Evolutionary conservation across 768 basidiomycete genomes (phyloP).

Genomic region (Boletus reticulatus): DNA sequence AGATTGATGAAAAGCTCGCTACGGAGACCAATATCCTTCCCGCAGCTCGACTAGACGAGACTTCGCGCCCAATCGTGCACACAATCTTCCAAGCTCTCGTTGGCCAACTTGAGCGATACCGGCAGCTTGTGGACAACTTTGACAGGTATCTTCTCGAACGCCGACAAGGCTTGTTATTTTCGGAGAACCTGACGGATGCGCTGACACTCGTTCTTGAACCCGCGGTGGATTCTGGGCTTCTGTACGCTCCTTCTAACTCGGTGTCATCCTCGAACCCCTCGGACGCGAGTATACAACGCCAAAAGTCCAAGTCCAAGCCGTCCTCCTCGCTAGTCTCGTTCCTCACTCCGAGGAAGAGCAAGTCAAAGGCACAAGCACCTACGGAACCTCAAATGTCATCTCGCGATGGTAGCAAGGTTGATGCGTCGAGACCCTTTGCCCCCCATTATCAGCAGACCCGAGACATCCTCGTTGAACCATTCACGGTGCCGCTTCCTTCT

Average conservation of each 20-base stretch:
- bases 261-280: constrained; percentile 27
- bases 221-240: constrained; percentile 40
- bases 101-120: constrained; percentile 78
- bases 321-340: constrained; percentile 73
- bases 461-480: constrained; percentile 68
- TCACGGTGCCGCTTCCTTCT: constrained; percentile 54
- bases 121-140: constrained; percentile 70
- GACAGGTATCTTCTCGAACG: constrained; percentile 84
- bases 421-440: constrained; percentile 75
- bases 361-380: constrained; percentile 33
- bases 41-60: constrained; percentile 67
- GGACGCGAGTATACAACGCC: constrained; percentile 34
- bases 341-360: constrained; percentile 73
- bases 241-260: constrained; percentile 16
- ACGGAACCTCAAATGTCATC: constrained; percentile 49
- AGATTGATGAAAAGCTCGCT: constrained; percentile 62
- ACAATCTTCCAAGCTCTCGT: constrained; percentile 80
- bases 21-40: constrained; percentile 58
- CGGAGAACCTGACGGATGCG: constrained; percentile 90
- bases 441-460: constrained; percentile 81
- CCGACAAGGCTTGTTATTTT: constrained; percentile 85
- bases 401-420: constrained; percentile 37
- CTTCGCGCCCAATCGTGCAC: constrained; percentile 75
- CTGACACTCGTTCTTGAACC: constrained; percentile 71
- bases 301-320: constrained; percentile 53